Evolutionary conservation across 805 yeast species (phyloP), one percentile per base, ranked within the genome.

Genomic region (Yamadazyma insecticola): DNA sequence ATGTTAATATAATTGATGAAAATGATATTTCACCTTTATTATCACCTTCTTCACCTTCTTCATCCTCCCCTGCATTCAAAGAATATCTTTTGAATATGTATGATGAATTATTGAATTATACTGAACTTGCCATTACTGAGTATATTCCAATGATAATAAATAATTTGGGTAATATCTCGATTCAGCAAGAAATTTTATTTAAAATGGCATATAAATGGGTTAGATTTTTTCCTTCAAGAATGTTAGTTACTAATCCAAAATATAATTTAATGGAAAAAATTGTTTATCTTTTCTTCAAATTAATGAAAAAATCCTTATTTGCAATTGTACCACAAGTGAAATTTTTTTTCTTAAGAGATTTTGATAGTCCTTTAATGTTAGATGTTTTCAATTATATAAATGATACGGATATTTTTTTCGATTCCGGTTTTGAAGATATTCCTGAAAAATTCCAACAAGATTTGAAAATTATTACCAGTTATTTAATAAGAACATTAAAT

Each of bases 261-360:
- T 35, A 57, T 14, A 54, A 58, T 26, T 60, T 67, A 6, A 33
- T 59, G 16, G 66, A 55, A 29, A 50, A 51, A 26, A 39, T 62
- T 11, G 33, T 63, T 14, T 60, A 51, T 29, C 40, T 63, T 10
- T 60, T 52, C 39, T 57, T 44, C 44, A 52, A 56, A 30, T 48
- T 50, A 5, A 50, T 60, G 31, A 59, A 55, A 30, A 62, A 60
- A 36, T 46, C 56, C 1, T 38, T 61, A 14, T 58, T 45, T 39
- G 60, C 64, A 2, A 40, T 61, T 13, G 45, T 55, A 15, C 70
- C 70, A 2, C 70, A 63, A 29, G 52, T 62, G n/a, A 61, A 56
- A 35, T 63, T 54, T 36, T 60, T 57, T 43, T 61, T 57, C 33
- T 36, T 63, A 8, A 37, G 67, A 16, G 70, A 63, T 43, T 63